Base-by-base conservation (phyloP, 2,329 filamentous ascomycete genomes). In the Huntiella bhutanensis region DNA sequence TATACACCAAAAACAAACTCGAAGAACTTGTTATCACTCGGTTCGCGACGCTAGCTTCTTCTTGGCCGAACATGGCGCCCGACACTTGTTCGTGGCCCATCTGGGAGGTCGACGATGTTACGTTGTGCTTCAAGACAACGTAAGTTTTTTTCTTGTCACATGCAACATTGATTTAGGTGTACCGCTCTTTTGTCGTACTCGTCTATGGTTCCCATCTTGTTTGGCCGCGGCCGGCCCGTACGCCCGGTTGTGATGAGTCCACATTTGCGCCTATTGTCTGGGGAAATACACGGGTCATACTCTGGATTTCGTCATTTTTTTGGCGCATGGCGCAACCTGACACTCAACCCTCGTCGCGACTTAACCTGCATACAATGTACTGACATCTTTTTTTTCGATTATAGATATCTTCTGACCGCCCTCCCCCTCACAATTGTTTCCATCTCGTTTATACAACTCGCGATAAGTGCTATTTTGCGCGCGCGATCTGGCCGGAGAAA, bases 361-460 rank as follows among this genome's bases (percentile, higher is more conserved):
- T 28, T 28, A 10, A 28, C 7, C 8, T 28, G 22, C 8, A n/a
- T 8, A 15, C 35, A 11, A n/a, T 13, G 37, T 32, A n/a, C 41
- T 43, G 33, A 45, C 37, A 12, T 11, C 17, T 11, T 37, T 28
- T 28, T 28, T 10, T 33, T 10, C 5, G 19, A 6, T 39, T 33
- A 52, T 59, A 88, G 83, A 60, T 87, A 82, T 60, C 72, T 93
- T 46, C 79, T 83, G 61, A 75, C 83, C 51, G 67, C 93, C 41
- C 69, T 96, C 46, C 91, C 91, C 46, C 66, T 91, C 51, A 64
- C 78, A 51, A 68, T 80, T 49, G 74, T 86, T 60, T 70, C 64
- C 52, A 54, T 81, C 19, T 96, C 91, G 5, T 59, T 87, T 53
- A 58, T 82, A 45, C 68, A 77, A 54, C 71, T 94, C 48, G 54